These are phyloP conservation scores for Hordeum vulgare DNA, from an alignment of 176 grass and related monocot genomes.

Conservation along the genomic window MorexV3_pseudomolecules_assembly NC_058519.1:15332449-15332948, in stretches of 20 bases:
- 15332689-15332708: slow-evolving; percentile 57
- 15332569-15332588: slow-evolving; percentile 89
- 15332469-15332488: too few relatives aligned
- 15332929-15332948: not conserved
- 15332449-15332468: too few relatives aligned
- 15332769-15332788: slow-evolving; percentile 51
- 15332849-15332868: not conserved
- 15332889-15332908: slow-evolving; percentile 52
- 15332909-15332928: slow-evolving; percentile 55
- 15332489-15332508: too few relatives aligned
- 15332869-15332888: slow-evolving; percentile 32
- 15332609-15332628: slow-evolving; percentile 47
- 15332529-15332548: too few relatives aligned
- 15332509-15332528: not conserved
- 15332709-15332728: slow-evolving; percentile 20
- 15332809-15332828: slow-evolving; percentile 55
- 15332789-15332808: slow-evolving; percentile 39
- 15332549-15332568: not conserved
- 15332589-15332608: slow-evolving; percentile 46
- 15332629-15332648: slow-evolving; percentile 41
- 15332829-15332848: slow-evolving; percentile 27
- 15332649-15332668: slow-evolving; percentile 62
- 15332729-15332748: not conserved
- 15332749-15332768: slow-evolving; percentile 31
- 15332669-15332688: slow-evolving; percentile 54